These are phyloP conservation scores for Sporopachydermia cereana DNA, from an alignment of 1,139 yeast species.

Conservation along the genomic window DNA sequence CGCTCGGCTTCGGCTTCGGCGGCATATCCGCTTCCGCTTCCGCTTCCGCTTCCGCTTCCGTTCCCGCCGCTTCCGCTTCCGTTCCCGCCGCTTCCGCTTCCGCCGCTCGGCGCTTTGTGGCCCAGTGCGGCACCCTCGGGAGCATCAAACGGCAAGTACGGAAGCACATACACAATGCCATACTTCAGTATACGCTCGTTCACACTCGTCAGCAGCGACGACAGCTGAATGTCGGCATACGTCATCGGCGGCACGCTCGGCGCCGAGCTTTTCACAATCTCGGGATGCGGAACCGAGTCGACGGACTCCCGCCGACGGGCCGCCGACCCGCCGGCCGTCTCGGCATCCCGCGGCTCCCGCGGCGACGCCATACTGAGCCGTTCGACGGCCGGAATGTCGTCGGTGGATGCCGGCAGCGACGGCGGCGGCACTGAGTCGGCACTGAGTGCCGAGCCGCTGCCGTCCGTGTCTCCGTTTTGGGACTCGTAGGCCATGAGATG, in stretches of 20 bases:
- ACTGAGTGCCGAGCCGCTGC: constrained; percentile 15
- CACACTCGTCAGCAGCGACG: constrained; percentile 40
- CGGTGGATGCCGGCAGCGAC: constrained; percentile 15
- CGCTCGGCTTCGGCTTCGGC: background rate
- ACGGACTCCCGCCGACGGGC: constrained; percentile 8
- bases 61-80: background rate
- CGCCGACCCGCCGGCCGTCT: constrained; percentile 4
- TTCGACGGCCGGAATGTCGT: background rate
- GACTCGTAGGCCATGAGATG: constrained; percentile 14
- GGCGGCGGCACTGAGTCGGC: constrained; percentile 9
- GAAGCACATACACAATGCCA: constrained; percentile 35
- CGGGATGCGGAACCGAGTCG: constrained; percentile 6
- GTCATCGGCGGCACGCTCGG: constrained; percentile 37
- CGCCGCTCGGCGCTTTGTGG: background rate
- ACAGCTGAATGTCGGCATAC: constrained; percentile 60
- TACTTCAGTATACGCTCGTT: constrained; percentile 64
- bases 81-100: background rate
- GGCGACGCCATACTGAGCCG: background rate
- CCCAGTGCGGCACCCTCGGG: constrained; percentile 1
- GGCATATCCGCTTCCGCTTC: background rate
- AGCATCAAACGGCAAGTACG: constrained; percentile 1
- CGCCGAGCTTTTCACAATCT: constrained; percentile 6
- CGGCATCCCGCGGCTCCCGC: background rate
- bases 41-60: background rate
- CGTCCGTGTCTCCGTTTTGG: constrained; percentile 18